These are phyloP conservation scores for Pyrenophora teres DNA, from an alignment of 2,329 filamentous ascomycete species.

Conservation along the genomic window DNA sequence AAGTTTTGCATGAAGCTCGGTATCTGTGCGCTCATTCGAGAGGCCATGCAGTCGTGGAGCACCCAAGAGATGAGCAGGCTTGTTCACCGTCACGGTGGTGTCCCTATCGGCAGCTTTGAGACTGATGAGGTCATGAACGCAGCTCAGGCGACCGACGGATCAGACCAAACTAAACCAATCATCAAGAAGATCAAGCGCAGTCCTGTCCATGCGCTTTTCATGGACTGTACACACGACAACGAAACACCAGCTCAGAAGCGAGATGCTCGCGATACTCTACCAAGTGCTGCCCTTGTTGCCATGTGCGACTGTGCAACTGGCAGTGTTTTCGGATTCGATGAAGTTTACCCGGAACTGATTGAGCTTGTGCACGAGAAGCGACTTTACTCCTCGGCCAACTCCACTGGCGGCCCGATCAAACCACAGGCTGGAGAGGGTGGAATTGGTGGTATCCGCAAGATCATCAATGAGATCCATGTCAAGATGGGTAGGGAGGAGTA, in stretches of 20 bases:
- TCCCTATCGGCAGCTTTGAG: constrained; percentile 96
- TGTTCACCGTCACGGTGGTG: constrained; percentile 89
- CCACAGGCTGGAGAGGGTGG: constrained; percentile 75
- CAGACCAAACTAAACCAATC: constrained; percentile 46
- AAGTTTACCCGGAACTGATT: constrained; percentile 91
- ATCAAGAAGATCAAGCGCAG: constrained; percentile 83
- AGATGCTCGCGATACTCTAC: constrained; percentile 89
- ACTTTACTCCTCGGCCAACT: constrained; percentile 78
- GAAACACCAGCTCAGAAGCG: constrained; percentile 94
- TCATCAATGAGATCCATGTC: constrained; percentile 92
- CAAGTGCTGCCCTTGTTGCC: constrained; percentile 89
- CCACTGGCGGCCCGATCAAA: constrained; percentile 61
- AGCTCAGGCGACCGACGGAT: constrained; percentile 50
- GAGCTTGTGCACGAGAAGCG: constrained; percentile 90
- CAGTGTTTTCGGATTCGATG: constrained; percentile 97
- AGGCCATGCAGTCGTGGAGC: constrained; percentile 98
- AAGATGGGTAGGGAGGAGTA: constrained; percentile 95
- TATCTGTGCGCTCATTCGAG: constrained; percentile 87
- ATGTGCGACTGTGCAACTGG: constrained; percentile 96
- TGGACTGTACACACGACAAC: constrained; percentile 99
- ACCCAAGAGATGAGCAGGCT: constrained; percentile 89
- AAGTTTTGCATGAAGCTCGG: constrained; percentile 93
- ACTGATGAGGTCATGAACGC: constrained; percentile 79
- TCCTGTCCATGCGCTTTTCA: constrained; percentile 91
- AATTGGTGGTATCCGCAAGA: constrained; percentile 87